Conservation (phyloP, 441 rosid genomes). For the Biscutella laevigata region DNA sequence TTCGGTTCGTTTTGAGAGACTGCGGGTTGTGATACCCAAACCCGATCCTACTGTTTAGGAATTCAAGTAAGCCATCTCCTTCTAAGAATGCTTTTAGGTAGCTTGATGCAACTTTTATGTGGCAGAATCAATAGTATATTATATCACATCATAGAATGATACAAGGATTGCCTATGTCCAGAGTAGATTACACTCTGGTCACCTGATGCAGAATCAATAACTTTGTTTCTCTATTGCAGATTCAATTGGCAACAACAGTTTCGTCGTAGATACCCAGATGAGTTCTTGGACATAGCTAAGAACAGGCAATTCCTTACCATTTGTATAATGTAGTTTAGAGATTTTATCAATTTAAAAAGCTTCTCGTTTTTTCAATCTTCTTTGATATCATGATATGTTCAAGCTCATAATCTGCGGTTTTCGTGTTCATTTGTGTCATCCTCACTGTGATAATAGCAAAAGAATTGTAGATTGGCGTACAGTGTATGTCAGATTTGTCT, state of each 20-base stretch:
- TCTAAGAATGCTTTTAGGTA: neutral
- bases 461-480: too few relatives aligned
- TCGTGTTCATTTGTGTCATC: neutral
- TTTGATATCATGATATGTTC: neutral
- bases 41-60: slow-evolving; percentile 82
- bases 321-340: neutral
- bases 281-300: slow-evolving; percentile 75
- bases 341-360: neutral
- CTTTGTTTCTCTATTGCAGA: slow-evolving; percentile 30
- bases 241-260: slow-evolving; percentile 80
- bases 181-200: too few relatives aligned
- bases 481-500: neutral
- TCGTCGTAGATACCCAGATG: slow-evolving; percentile 81
- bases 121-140: too few relatives aligned
- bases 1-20: slow-evolving; percentile 80
- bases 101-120: neutral
- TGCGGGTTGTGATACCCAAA: slow-evolving; percentile 77
- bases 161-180: too few relatives aligned
- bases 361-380: neutral
- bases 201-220: too few relatives aligned
- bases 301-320: slow-evolving; percentile 33
- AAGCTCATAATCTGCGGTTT: neutral
- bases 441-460: neutral
- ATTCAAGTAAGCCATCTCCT: slow-evolving; percentile 59
- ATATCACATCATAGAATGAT: too few relatives aligned